phyloP scores from a whole-genome alignment of 2,329 filamentous ascomycete species.

The Pseudodiploospora longispora region DNA sequence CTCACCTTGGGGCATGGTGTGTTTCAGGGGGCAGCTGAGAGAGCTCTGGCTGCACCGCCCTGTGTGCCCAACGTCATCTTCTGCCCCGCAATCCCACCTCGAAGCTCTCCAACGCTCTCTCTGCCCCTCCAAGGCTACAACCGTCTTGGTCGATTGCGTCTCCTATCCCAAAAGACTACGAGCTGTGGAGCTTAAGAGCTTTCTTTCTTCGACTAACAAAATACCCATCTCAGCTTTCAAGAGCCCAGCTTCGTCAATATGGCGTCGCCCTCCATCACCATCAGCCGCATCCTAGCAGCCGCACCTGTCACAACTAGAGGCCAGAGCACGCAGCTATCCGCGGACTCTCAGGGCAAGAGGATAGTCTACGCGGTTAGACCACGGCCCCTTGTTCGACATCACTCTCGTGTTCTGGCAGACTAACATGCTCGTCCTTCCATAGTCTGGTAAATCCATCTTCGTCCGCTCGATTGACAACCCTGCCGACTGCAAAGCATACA shows the following conservation, averaged over 20 bases:
- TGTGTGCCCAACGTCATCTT: too few relatives aligned
- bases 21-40: too few relatives aligned
- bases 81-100: too few relatives aligned
- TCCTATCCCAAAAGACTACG: too few relatives aligned
- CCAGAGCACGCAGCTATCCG: conserved; percentile 80
- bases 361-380: conserved; percentile 82
- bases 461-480: conserved; percentile 90
- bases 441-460: conserved; percentile 97
- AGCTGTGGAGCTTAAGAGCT: background rate
- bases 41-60: too few relatives aligned
- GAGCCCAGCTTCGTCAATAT: conserved; percentile 14
- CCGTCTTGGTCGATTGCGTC: too few relatives aligned
- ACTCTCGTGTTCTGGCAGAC: background rate
- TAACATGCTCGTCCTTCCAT: background rate
- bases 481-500: conserved; percentile 79
- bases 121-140: too few relatives aligned
- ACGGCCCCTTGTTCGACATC: background rate
- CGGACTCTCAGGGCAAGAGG: conserved; percentile 81
- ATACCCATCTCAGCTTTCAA: too few relatives aligned
- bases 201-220: too few relatives aligned
- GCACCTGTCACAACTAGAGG: conserved; percentile 77
- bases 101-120: too few relatives aligned
- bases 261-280: conserved; percentile 40
- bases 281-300: conserved; percentile 72
- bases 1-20: too few relatives aligned